phyloP scores from a whole-genome alignment of 2,329 filamentous ascomycete species.

The Thelonectria rubi region DNA sequence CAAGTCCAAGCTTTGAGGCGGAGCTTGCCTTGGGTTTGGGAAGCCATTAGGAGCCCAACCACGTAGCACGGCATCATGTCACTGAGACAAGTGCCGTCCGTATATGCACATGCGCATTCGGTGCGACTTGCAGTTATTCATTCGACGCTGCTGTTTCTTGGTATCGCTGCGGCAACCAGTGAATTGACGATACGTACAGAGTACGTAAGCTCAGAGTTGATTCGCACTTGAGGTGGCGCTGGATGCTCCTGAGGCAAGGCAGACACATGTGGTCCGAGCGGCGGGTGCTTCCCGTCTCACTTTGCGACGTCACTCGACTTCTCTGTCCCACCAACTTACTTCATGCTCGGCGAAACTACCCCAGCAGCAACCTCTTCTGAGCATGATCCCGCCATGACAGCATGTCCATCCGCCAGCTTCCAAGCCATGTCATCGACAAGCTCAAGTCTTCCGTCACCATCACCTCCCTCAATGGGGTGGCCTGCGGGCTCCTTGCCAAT shows the following conservation, averaged over 20 bases:
- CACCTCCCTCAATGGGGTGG: constrained; percentile 75
- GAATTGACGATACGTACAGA: too few relatives aligned
- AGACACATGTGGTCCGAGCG: too few relatives aligned
- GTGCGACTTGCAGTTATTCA: background rate
- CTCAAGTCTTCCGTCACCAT: constrained; percentile 88
- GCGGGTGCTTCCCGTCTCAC: background rate
- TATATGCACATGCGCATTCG: constrained; percentile 1
- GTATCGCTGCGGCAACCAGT: background rate
- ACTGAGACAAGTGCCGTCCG: constrained; percentile 7
- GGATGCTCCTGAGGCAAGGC: too few relatives aligned
- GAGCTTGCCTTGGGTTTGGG: constrained; percentile 11
- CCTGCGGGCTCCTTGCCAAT: constrained; percentile 81
- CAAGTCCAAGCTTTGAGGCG: constrained; percentile 24
- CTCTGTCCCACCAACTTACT: background rate
- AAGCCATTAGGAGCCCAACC: constrained; percentile 1
- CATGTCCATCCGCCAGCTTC: constrained; percentile 75
- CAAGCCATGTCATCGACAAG: constrained; percentile 75
- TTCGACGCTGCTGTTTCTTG: background rate
- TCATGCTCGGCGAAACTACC: background rate
- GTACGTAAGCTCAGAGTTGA: background rate
- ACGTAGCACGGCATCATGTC: constrained; percentile 3
- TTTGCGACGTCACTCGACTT: constrained; percentile 14
- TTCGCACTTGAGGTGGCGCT: background rate
- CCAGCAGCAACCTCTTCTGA: background rate
- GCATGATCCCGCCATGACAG: constrained; percentile 4